Percentiles rank a stretch among this genome's conserved stretches.
phyloP scores from a whole-genome alignment of 805 yeast genomes.

The Wickerhamomyces alni region DNA sequence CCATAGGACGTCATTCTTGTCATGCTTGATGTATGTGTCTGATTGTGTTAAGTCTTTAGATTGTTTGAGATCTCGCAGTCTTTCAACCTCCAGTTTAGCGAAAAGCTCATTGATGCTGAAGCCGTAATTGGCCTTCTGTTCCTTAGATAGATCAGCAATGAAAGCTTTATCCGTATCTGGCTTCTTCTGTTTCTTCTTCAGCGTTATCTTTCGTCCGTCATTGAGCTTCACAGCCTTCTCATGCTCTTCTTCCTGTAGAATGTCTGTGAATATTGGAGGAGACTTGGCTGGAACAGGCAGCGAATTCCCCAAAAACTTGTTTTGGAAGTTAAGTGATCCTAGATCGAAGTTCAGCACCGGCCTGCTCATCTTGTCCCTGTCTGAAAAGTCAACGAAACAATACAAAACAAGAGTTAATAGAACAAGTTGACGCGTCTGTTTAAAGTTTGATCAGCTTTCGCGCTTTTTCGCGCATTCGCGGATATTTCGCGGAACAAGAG shows the following conservation, averaged over 20 bases:
- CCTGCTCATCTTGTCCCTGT: constrained; percentile 11
- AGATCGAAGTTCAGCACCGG: constrained; percentile 17
- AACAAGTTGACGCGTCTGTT: not conserved
- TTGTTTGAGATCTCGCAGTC: constrained; percentile 8
- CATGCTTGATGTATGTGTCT: constrained; percentile 1
- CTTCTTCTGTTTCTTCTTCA: not conserved
- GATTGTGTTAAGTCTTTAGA: not conserved
- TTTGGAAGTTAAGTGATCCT: constrained; percentile 16
- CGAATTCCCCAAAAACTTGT: constrained; percentile 9
- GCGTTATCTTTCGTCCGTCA: not conserved
- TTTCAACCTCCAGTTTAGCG: constrained; percentile 25
- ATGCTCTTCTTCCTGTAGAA: not conserved
- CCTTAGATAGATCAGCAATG: constrained; percentile 4
- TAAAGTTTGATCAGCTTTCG: too few species aligned
- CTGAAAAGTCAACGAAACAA: not conserved
- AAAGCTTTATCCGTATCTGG: not conserved
- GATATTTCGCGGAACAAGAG: too few species aligned
- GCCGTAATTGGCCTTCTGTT: constrained; percentile 30
- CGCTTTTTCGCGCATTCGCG: too few species aligned
- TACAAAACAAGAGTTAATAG: not conserved
- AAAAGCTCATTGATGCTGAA: constrained; percentile 31
- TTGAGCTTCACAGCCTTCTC: not conserved
- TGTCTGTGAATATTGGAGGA: not conserved
- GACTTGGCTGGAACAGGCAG: too few species aligned
- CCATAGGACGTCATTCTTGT: constrained; percentile 27